Evolutionary conservation across 2,329 filamentous ascomycete species (phyloP), one percentile per base, ranked within the genome.

Genomic region (Geosmithia morbida): DNA sequence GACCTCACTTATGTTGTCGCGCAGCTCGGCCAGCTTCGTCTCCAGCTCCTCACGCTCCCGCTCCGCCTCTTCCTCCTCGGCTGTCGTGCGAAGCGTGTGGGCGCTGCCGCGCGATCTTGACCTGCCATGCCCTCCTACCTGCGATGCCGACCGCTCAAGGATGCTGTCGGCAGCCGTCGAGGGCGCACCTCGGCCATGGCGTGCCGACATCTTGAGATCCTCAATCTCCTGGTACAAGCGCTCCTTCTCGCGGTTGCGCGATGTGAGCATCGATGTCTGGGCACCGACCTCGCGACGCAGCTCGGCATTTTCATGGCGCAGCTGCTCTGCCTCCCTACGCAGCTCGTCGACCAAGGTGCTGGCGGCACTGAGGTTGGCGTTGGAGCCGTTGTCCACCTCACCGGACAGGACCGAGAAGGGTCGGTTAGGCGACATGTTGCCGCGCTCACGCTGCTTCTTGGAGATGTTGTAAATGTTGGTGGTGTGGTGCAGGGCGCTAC

Each of bases 191-290:
- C 75, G 84, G 29, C 78, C 79, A 52, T 87, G 81, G 48, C 88
- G 81, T 53, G 88, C 83, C 2, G 85, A 80, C 56, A 97, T 79
- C 66, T 97, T 98, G 51, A 98, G 72, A 51, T 96, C 89, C 64
- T 98, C 92, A 52, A 97, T 97, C 61, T 98, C 90, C 59, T 95
- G 87, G 62, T 97, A 94, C 8, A 98, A 72, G 5, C 88, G 80
- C 60, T 97, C 89, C 59, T 95, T 94, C 60, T 98, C 92, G 22
- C 88, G 84, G 58, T 96, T 96, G 20, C 92, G 78, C 37, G 92
- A 97, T 1, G 90, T 96, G 33, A 98, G 75, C 87, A 98, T 97
- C 0, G 89, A 96, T 1, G 89, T 94, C 61, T 98, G 92, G 2
- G 92, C 92, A 51, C 89, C 87, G 29, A 97, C 85, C 62, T 97